A percentile compares a stretch with the other conserved stretches of the same genome.
phyloP scores from a whole-genome alignment of 495 filamentous ascomycete genomes.

The Sordaria brevicollis region DNA sequence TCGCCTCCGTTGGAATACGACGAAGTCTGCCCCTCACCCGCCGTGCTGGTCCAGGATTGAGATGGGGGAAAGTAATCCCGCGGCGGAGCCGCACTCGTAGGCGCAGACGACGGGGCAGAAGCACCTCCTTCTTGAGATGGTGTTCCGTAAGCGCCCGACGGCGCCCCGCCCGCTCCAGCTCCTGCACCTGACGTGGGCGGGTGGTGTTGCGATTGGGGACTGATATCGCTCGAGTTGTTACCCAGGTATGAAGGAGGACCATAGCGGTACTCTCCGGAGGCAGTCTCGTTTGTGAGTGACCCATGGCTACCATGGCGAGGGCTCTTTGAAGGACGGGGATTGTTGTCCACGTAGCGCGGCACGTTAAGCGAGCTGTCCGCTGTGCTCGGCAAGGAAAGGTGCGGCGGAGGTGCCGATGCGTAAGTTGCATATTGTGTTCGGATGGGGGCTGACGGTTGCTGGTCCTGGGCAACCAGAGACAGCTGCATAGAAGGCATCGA shows the following conservation, averaged over 20 bases:
- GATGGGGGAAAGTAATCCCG: slow-evolving; percentile 38
- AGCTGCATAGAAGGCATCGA: slow-evolving; percentile 42
- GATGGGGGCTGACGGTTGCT: slow-evolving; percentile 26
- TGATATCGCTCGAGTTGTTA: slow-evolving; percentile 21
- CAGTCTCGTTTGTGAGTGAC: slow-evolving; percentile 34
- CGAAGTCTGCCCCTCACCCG: slow-evolving; percentile 25
- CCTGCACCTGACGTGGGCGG: slow-evolving; percentile 6
- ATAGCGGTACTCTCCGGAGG: slow-evolving; percentile 39
- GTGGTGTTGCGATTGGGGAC: slow-evolving; percentile 23
- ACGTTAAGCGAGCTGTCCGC: slow-evolving; percentile 31
- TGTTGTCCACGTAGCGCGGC: slow-evolving; percentile 40
- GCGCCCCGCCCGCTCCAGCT: slow-evolving; percentile 3
- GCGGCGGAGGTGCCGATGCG: slow-evolving; percentile 28
- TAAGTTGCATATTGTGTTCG: slow-evolving; percentile 38
- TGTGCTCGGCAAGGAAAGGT: slow-evolving; percentile 33
- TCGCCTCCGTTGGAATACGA: slow-evolving; percentile 24
- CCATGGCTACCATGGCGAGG: slow-evolving; percentile 41
- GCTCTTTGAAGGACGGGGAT: slow-evolving; percentile 44
- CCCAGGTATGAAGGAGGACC: slow-evolving; percentile 27
- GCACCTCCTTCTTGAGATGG: slow-evolving; percentile 6
- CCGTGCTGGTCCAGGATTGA: slow-evolving; percentile 34
- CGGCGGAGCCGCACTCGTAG: slow-evolving; percentile 21
- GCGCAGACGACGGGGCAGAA: background rate
- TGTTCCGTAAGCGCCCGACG: slow-evolving; percentile 8
- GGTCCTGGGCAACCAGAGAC: slow-evolving; percentile 30